Evolutionary conservation across 148 eudicot species (phyloP), one percentile per base, ranked within the genome.

Genomic region (Cornus controversa): DNA sequence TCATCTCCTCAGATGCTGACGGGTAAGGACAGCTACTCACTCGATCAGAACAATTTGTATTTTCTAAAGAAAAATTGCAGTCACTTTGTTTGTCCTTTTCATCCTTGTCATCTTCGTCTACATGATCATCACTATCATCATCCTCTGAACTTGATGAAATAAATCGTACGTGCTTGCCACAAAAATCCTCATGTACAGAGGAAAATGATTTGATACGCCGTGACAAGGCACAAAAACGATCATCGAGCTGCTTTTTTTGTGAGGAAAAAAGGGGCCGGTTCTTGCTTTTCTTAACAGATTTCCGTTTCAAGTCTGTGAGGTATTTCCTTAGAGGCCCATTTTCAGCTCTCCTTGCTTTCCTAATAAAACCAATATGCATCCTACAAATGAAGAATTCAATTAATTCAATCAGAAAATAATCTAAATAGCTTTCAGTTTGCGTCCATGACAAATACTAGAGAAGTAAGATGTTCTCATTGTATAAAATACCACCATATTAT

Each of bases 21-120:
- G 98, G 99, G 79, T 96, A 93, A 78, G 98, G 98, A 72, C 97
- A 96, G 75, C 87, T 84, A 81, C 93, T 91, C 31, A 86, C 84
- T 75, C 81, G 84, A 68, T 90, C 89, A 71, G 80, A 80, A 72
- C 73, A 82, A 53, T 11, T 81, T 72, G 45, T 24, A 72, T 84
- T 83, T 42, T 67, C 73, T 8, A 79, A 79, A 57, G 87, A 80
- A 64, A 31, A 24, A 50, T 76, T 83, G 78, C 65, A 70, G 36
- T 80, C 80, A 73, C 72, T 84, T 11, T 67, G 77, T 63, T 25
- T 31, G 67, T 63, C 72, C 72, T 66, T 73, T 34, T 75, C 85
- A 50, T 81, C 65, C 65, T 77, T 70, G 40, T 66, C 65, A 31
- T 77, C 84, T 78, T 81, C 87, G 74, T 72, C 36, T 26, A 79